Base-by-base conservation (phyloP, 1,284 basidiomycete species). In the Leccinum pallidistipes region DNA sequence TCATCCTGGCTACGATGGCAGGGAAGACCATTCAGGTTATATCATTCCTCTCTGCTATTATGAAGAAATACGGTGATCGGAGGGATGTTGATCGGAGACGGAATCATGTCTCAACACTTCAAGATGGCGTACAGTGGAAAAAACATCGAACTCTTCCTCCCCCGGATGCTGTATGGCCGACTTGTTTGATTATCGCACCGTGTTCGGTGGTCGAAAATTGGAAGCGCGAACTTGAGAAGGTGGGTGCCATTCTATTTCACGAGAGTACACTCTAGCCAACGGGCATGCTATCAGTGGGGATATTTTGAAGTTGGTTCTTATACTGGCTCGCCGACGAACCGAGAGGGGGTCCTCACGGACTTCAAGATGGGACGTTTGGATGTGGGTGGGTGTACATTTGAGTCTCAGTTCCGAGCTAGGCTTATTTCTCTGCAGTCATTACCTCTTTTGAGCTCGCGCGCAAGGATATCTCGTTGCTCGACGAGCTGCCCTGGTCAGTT, bases 1-100 rank as follows among this genome's bases (percentile, higher is more conserved):
- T 12, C 2, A 6, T 56, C 57, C 65, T 49, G 62, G 16, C 27
- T 12, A 18, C 36, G 11, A 21, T 61, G 6, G 38, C 32, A 73
- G 92, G 92, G 2, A 94, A 93, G 81, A 93, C 91, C 0, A 91
- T 94, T n/a, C 94, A 95, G 74, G 86, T 95, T 27, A 93, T 95
- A 43, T 83, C 90, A 0, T 94, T 95, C 68, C 80, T 95, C 3
- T 87, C 90, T 0, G 92, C 94, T 0, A 89, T 95, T 64, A 94
- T 95, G 92, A 76, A 79, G 64, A 95, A 95, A 75, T 74, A 79
- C 2, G 92, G 92, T 1, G 76, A 83, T 47, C 74, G 70, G n/a
- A 78, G 79, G 10, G 92, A 95, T 69, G 71, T 79, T 16, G 73
- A 84, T 51, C 83, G 92, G 24, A 82, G 91, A 24, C 79, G 79